Conservation (phyloP, 2,329 filamentous ascomycete genomes). For the Penicillium sp. region DNA sequence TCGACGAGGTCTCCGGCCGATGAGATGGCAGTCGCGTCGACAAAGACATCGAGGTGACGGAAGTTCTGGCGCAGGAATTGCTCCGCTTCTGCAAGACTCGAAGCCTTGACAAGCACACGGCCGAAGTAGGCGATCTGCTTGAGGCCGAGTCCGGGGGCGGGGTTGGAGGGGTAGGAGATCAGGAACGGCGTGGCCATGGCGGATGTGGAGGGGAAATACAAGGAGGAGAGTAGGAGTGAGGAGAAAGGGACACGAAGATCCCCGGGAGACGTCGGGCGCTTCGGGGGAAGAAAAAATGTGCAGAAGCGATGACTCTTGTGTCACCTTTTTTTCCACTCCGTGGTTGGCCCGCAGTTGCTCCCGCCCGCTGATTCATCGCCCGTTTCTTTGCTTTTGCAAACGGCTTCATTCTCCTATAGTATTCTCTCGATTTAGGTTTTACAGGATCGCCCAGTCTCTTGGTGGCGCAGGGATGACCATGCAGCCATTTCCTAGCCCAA, state of each 20-base stretch:
- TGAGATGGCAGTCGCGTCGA: constrained; percentile 70
- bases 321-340: constrained; percentile 15
- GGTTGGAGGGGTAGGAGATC: constrained; percentile 42
- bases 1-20: constrained; percentile 71
- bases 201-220: constrained; percentile 4
- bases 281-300: constrained; percentile 7
- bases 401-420: too few species aligned
- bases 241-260: constrained; percentile 11
- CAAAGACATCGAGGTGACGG: constrained; percentile 60
- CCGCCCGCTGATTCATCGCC: constrained; percentile 24
- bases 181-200: constrained; percentile 45
- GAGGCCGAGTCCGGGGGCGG: constrained; percentile 51
- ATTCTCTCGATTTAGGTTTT: too few species aligned
- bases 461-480: too few species aligned
- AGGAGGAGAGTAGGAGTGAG: constrained; percentile 1
- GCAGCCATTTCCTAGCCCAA: not conserved
- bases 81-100: constrained; percentile 39
- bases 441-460: too few species aligned
- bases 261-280: constrained; percentile 9
- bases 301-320: constrained; percentile 20
- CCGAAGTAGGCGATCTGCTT: constrained; percentile 59
- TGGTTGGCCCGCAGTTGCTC: constrained; percentile 6
- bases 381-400: too few species aligned
- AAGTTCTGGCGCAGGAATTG: constrained; percentile 58
- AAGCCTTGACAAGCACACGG: constrained; percentile 55